A percentile compares a stretch with the other conserved stretches of the same genome.
These are phyloP conservation scores for Ustilago xerochloae DNA, from an alignment of 1,284 basidiomycete genomes.

Conservation along the genomic window DNA sequence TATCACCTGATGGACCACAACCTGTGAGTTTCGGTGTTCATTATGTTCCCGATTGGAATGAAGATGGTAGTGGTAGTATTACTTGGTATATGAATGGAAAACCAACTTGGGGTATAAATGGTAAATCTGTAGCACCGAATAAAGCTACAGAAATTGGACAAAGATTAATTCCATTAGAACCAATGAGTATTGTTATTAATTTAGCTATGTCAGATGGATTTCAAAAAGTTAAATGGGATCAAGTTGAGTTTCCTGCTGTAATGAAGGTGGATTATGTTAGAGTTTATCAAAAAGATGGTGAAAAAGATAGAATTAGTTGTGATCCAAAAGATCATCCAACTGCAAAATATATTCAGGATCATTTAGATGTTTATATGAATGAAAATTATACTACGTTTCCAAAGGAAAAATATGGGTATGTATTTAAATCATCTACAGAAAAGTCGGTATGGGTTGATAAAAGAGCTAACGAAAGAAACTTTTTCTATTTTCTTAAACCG, in stretches of 20 bases:
- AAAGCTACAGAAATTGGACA: constrained; percentile 47
- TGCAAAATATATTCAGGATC: constrained; percentile 58
- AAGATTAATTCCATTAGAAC: constrained; percentile 58
- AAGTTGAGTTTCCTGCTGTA: constrained; percentile 69
- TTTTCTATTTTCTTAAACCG: constrained; percentile 37
- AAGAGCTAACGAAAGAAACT: too few relatives aligned
- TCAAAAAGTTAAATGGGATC: constrained; percentile 43
- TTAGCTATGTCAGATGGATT: constrained; percentile 59
- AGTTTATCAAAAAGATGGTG: constrained; percentile 57
- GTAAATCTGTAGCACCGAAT: constrained; percentile 31
- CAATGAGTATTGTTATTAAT: constrained; percentile 59
- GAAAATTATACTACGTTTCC: constrained; percentile 39
- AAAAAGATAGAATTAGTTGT: constrained; percentile 46
- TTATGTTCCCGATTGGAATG: constrained; percentile 61
- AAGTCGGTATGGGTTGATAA: too few relatives aligned
- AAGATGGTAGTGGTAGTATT: constrained; percentile 51
- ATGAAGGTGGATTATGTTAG: constrained; percentile 62
- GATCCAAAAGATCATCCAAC: constrained; percentile 64
- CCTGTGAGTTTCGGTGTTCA: constrained; percentile 61
- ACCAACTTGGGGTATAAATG: constrained; percentile 57
- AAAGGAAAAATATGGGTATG: constrained; percentile 26
- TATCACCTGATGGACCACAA: constrained; percentile 9
- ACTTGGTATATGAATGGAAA: constrained; percentile 63
- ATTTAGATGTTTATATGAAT: constrained; percentile 63
- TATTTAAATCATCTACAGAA: not conserved